Evolutionary conservation across 2,329 filamentous ascomycete species (phyloP).

Genomic region (Nemania sp.): DNA sequence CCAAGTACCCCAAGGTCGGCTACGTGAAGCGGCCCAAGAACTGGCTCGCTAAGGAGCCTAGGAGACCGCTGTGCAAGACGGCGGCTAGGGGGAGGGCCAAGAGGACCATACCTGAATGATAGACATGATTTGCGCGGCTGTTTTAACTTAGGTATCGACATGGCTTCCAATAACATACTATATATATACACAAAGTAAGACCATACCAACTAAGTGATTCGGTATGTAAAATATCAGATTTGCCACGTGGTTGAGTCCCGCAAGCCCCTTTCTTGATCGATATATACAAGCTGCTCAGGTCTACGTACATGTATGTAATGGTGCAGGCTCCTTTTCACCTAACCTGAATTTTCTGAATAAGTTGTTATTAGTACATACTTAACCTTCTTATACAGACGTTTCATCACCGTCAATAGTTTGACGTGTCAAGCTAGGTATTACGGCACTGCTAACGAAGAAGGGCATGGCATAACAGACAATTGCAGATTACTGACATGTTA

Average conservation of each 20-base stretch:
- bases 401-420: no score
- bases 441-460: no score
- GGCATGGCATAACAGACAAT: no score
- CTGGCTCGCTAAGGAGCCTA: slow-evolving; percentile 66
- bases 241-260: background rate
- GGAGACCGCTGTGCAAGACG: slow-evolving; percentile 69
- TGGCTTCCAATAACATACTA: background rate
- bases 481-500: no score
- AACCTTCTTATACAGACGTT: no score
- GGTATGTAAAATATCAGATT: background rate
- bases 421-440: no score
- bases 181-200: no score
- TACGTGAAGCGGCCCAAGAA: slow-evolving; percentile 65
- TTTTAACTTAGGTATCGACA: background rate
- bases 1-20: slow-evolving; percentile 83
- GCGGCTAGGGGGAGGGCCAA: slow-evolving; percentile 64
- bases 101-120: slow-evolving; percentile 61
- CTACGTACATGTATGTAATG: no score
- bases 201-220: background rate
- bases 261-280: background rate
- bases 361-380: no score
- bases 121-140: slow-evolving; percentile 17
- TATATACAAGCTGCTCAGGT: background rate
- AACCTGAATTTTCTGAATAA: no score
- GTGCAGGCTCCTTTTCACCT: no score